Evolutionary conservation across 192 early-diverging fungal species (phyloP).

Genomic region (Spizellomyces sp.): DNA sequence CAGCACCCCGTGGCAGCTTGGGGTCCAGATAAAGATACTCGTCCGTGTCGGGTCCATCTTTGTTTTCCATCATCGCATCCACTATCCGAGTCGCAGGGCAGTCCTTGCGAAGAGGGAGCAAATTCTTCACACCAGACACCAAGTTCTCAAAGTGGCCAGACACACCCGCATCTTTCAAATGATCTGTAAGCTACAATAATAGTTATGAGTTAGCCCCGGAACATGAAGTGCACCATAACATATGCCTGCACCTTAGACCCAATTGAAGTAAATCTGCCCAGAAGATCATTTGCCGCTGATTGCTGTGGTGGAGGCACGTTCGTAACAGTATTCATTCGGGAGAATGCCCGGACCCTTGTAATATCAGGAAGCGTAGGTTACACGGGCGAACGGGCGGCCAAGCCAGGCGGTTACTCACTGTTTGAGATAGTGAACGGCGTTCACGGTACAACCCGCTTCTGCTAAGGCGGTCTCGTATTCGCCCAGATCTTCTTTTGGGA

Average conservation of each 20-base stretch:
- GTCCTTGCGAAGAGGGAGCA: constrained; percentile 89
- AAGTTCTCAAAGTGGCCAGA: constrained; percentile 51
- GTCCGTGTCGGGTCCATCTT: constrained; percentile 58
- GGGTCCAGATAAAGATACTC: constrained; percentile 93
- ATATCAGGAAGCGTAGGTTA: constrained; percentile 7
- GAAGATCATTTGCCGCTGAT: constrained; percentile 40
- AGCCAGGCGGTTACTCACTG: constrained; percentile 47
- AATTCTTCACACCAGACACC: constrained; percentile 89
- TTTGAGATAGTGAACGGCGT: constrained; percentile 81
- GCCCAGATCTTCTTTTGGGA: constrained; percentile 80
- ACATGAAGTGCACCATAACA: neutral
- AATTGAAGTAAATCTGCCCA: constrained; percentile 51
- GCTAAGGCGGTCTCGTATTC: constrained; percentile 81
- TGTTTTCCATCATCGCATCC: constrained; percentile 80
- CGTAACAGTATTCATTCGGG: constrained; percentile 44
- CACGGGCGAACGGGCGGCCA: neutral
- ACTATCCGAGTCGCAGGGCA: constrained; percentile 83
- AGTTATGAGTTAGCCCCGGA: neutral
- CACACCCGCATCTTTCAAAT: constrained; percentile 50
- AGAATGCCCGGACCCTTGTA: constrained; percentile 42
- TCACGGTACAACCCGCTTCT: constrained; percentile 74
- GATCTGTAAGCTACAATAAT: constrained; percentile 39
- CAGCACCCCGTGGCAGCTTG: constrained; percentile 47
- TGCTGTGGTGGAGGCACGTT: constrained; percentile 23
- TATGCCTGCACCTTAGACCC: constrained; percentile 44